Percentiles rank a stretch among this genome's conserved stretches.
These are phyloP conservation scores for Choiromyces venosus DNA, from an alignment of 495 filamentous ascomycete species.

Conservation along the genomic window DNA sequence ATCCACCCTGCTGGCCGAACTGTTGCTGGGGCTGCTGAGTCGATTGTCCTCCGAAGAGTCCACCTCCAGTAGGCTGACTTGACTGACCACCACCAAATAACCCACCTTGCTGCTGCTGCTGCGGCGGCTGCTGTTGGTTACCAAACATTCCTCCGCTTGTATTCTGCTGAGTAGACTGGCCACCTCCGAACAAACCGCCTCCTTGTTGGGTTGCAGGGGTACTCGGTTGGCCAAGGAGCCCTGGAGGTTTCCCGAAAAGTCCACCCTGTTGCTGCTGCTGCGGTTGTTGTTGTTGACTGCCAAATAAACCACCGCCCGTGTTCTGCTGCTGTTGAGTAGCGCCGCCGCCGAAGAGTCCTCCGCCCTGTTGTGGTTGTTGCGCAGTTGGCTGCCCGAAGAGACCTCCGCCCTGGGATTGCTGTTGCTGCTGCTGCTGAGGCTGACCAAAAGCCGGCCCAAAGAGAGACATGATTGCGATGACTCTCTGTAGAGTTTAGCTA, in stretches of 20 bases:
- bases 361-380: slow-evolving; percentile 30
- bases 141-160: slow-evolving; percentile 40
- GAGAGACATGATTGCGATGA: slow-evolving; percentile 18
- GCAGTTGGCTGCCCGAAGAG: slow-evolving; percentile 29
- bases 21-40: slow-evolving; percentile 43
- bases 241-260: slow-evolving; percentile 42
- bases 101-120: slow-evolving; percentile 43
- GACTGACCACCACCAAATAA: slow-evolving; percentile 45
- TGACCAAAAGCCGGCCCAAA: slow-evolving; percentile 27
- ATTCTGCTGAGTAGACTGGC: slow-evolving; percentile 39
- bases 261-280: slow-evolving; percentile 40
- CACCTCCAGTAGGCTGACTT: slow-evolving; percentile 41
- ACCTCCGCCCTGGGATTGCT: slow-evolving; percentile 39
- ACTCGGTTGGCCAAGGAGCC: slow-evolving; percentile 31
- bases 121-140: slow-evolving; percentile 42
- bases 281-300: slow-evolving; percentile 27
- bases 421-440: slow-evolving; percentile 44
- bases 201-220: slow-evolving; percentile 27
- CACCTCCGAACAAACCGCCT: slow-evolving; percentile 45
- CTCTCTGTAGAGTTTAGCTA: background rate
- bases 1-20: slow-evolving; percentile 44
- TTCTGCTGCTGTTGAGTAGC: slow-evolving; percentile 37
- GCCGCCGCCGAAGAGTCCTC: slow-evolving; percentile 18
- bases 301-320: slow-evolving; percentile 16
- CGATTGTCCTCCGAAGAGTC: slow-evolving; percentile 35